These are phyloP conservation scores for Heterobasidion irregulare DNA, from an alignment of 1,284 basidiomycete species.

Conservation along the genomic window DNA sequence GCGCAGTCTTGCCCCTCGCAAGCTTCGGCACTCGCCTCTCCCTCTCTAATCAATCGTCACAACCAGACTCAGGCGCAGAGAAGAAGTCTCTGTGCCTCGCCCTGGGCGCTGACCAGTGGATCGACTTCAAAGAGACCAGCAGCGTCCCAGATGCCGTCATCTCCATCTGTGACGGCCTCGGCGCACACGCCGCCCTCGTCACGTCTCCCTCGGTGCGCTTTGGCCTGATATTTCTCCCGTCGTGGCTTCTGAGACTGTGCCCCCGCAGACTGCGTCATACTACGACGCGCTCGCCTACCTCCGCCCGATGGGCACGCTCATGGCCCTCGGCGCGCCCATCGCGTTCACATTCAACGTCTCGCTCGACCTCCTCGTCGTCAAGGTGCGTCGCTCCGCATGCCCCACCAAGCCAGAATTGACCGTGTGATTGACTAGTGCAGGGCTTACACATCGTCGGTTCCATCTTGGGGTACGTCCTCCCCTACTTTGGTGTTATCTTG, in stretches of 20 bases:
- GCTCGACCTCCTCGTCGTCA: conserved; percentile 49
- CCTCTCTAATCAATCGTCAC: background rate
- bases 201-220: conserved; percentile 33
- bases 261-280: conserved; percentile 33
- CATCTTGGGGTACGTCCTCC: conserved; percentile 41
- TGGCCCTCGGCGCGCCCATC: conserved; percentile 55
- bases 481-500: background rate
- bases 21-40: background rate
- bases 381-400: conserved; percentile 24
- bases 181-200: conserved; percentile 61
- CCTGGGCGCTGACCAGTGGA: conserved; percentile 62
- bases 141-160: conserved; percentile 44
- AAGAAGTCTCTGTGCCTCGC: conserved; percentile 52
- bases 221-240: background rate
- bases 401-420: no score
- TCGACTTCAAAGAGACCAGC: conserved; percentile 58
- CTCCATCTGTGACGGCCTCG: conserved; percentile 49
- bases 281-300: conserved; percentile 60
- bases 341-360: conserved; percentile 34
- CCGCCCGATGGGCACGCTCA: conserved; percentile 44
- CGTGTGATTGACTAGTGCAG: conserved; percentile 15
- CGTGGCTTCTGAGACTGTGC: no score
- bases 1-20: background rate
- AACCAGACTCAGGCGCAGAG: conserved; percentile 51
- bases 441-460: conserved; percentile 49